Base-by-base conservation (phyloP, 2,329 filamentous ascomycete species). In the Capronia americana region DNA sequence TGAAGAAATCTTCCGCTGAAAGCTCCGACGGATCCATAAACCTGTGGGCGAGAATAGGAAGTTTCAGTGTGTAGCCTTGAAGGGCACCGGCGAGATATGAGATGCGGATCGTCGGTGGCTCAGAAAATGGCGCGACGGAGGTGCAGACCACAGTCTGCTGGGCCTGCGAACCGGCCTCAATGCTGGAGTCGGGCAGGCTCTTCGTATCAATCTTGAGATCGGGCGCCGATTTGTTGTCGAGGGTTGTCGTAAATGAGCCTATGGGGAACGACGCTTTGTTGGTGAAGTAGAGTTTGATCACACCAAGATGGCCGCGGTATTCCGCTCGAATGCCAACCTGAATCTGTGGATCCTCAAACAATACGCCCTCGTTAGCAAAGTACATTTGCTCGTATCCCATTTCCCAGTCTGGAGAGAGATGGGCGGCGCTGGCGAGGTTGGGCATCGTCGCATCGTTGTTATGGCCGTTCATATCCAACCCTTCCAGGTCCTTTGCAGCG, bases 121-220 rank as follows among this genome's bases (percentile, higher is more conserved):
- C 90, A 1, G 86, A 85, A 76, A 98, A 98, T 14, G 93, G 87
- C 60, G 85, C 88, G 74, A 91, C 91, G 10, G 92, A 88, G 75
- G 97, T 93, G 73, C 97, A 96, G 87, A 98, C 93, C 75, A 97
- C 88, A 72, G 96, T 96, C 79, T 97, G 93, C 76, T 96, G 92
- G 4, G 91, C 90, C 77, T 99, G 95, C 1, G 86, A 87, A 2
- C 89, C 88, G 20, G 92, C 86, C 0, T 82, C 80, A 48, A 99
- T 88, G 28, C 86, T 90, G 44, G 91, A 93, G 30, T 98, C 94
- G 0, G 95, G 93, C 5, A 98, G 84, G 64, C 88, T 90, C 79
- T 97, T 97, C 67, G 92, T 88, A 75, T 98, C 95, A 79, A 92
- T 90, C 44, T 92, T 92, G 61, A 99, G 79, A 63, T 86, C 84